phyloP scores from a whole-genome alignment of 2,329 filamentous ascomycete species.

The Teratosphaeria zuluensis region DNA sequence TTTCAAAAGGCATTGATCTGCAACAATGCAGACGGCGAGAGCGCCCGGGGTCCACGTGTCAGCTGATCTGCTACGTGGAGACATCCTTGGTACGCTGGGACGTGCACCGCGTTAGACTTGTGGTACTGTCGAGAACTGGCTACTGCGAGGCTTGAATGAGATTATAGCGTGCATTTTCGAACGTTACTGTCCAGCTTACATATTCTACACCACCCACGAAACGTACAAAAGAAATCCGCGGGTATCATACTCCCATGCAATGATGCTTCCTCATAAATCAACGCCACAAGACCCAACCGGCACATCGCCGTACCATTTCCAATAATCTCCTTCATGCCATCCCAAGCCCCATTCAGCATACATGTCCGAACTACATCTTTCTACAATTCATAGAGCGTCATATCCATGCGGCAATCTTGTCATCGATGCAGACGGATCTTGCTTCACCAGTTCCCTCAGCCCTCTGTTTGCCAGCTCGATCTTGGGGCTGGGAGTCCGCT shows the following conservation, averaged over 20 bases:
- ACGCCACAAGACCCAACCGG: neutral
- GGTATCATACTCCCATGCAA: neutral
- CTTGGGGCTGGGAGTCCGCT: neutral
- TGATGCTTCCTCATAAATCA: neutral
- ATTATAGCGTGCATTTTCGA: too few species aligned
- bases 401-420: neutral
- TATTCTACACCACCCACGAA: neutral
- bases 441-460: constrained; percentile 2
- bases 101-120: too few species aligned
- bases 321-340: neutral
- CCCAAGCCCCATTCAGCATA: neutral
- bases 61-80: too few species aligned
- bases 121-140: too few species aligned
- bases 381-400: neutral
- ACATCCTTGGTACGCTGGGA: too few species aligned
- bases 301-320: neutral
- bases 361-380: neutral
- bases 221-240: neutral
- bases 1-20: too few species aligned
- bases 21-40: too few species aligned
- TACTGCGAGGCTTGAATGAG: too few species aligned
- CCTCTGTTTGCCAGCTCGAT: neutral
- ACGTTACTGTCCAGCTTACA: neutral
- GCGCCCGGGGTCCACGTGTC: too few species aligned
- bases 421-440: neutral